Evolutionary conservation across 805 yeast species (phyloP).

Genomic region (Zygoascus flipseniorum): DNA sequence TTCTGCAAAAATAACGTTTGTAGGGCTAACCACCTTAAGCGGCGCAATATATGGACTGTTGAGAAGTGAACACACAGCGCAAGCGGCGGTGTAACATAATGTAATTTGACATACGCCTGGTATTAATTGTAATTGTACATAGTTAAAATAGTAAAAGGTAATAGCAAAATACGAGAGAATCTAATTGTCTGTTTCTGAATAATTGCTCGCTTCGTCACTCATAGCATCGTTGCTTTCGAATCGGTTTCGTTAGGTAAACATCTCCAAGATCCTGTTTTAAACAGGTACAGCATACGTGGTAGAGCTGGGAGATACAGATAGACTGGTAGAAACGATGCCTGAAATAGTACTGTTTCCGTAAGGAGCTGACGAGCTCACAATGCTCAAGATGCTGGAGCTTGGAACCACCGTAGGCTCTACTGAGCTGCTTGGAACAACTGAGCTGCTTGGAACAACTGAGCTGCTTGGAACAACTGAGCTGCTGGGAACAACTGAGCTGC

Average conservation of each 20-base stretch:
- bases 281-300: background rate
- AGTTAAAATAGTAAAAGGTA: background rate
- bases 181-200: background rate
- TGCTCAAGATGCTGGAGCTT: no score
- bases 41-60: no score
- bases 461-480: conserved; percentile 3
- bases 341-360: background rate
- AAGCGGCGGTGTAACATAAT: no score
- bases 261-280: background rate
- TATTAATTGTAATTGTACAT: background rate
- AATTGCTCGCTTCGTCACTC: background rate
- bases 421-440: conserved; percentile 3
- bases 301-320: background rate
- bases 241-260: background rate
- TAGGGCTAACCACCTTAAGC: no score
- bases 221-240: background rate
- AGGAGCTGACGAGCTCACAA: background rate
- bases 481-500: conserved; percentile 2
- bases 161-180: background rate
- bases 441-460: background rate
- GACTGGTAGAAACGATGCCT: background rate
- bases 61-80: no score
- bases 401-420: background rate
- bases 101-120: background rate
- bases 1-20: no score